Conservation (phyloP, 306 rosid genomes). For the Dalbergia cultrata region DNA sequence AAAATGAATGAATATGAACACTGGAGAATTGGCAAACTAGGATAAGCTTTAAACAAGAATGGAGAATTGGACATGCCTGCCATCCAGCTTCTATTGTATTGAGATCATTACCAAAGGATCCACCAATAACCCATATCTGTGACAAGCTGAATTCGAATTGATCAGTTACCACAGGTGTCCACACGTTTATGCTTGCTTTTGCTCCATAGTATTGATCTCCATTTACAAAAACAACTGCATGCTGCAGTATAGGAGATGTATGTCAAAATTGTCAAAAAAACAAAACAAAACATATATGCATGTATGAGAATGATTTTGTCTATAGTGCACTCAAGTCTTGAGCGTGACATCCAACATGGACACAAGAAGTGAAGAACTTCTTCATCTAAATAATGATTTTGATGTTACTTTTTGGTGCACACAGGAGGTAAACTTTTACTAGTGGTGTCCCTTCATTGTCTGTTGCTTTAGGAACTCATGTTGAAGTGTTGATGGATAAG, state of each 20-base stretch:
- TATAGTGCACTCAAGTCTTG: neutral
- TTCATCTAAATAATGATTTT: constrained; percentile 25
- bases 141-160: constrained; percentile 93
- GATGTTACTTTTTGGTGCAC: constrained; percentile 40
- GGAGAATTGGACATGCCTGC: constrained; percentile 73
- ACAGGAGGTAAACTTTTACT: constrained; percentile 38
- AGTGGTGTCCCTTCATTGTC: constrained; percentile 50
- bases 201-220: constrained; percentile 99
- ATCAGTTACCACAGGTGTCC: constrained; percentile 84
- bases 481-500: constrained; percentile 32
- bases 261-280: constrained; percentile 16
- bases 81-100: constrained; percentile 99
- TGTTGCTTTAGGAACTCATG: constrained; percentile 25
- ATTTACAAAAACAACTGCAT: constrained; percentile 92
- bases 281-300: neutral
- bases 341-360: neutral
- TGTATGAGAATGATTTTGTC: constrained; percentile 6
- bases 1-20: constrained; percentile 2
- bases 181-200: constrained; percentile 89
- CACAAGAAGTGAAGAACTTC: constrained; percentile 13
- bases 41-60: neutral
- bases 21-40: neutral
- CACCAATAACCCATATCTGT: constrained; percentile 97
- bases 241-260: constrained; percentile 58
- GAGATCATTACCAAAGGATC: constrained; percentile 87